Conservation (phyloP, 2,329 filamentous ascomycete genomes). For the Aspergillus ochraceoroseus region DNA sequence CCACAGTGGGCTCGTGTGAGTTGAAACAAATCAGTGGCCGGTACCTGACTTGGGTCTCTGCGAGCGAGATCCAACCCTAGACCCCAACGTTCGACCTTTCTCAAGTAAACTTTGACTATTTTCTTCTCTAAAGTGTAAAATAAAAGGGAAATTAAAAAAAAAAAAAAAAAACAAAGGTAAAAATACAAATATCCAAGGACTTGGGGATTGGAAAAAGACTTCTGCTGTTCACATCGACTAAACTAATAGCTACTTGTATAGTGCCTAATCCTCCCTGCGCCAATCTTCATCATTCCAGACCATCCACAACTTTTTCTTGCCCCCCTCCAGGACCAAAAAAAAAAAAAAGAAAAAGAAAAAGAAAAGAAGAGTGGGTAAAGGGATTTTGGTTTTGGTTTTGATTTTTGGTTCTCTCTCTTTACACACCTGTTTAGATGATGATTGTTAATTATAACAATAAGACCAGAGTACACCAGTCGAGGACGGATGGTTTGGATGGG, state of each 20-base stretch:
- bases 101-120: conserved; percentile 12
- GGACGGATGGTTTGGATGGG: no score
- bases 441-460: conserved; percentile 2
- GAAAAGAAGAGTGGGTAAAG: no score
- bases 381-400: neutral
- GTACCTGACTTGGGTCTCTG: conserved; percentile 21
- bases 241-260: conserved; percentile 14
- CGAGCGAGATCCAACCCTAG: conserved; percentile 16
- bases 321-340: conserved; percentile 16
- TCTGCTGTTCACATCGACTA: conserved; percentile 5
- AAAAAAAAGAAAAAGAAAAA: no score
- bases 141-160: no score
- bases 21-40: conserved; percentile 13
- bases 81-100: conserved; percentile 9
- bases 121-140: conserved; percentile 1
- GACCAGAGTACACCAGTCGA: conserved; percentile 1
- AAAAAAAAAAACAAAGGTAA: no score
- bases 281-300: conserved; percentile 23
- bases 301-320: conserved; percentile 13
- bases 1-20: conserved; percentile 1
- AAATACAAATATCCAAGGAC: no score
- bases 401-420: neutral
- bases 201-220: neutral
- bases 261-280: conserved; percentile 22
- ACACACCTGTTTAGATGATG: neutral